A percentile compares a stretch with the other conserved stretches of the same genome.
phyloP scores from a whole-genome alignment of 2,329 filamentous ascomycete species.

The Aspergillus sp. region DNA sequence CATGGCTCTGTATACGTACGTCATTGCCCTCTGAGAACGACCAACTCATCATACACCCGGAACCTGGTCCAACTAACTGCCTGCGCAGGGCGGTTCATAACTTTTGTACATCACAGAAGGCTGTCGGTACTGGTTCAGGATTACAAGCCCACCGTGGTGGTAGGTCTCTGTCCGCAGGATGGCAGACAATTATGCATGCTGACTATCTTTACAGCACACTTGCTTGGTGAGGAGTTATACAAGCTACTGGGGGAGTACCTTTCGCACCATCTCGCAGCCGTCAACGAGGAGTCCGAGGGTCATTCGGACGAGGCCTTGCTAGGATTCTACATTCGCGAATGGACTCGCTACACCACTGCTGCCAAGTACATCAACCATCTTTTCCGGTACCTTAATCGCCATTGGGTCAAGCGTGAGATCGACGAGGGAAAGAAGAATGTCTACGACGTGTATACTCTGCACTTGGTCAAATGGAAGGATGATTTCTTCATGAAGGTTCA shows the following conservation, averaged over 20 bases:
- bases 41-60: conserved; percentile 19
- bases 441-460: conserved; percentile 96
- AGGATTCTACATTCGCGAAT: conserved; percentile 92
- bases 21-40: neutral
- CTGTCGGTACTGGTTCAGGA: conserved; percentile 60
- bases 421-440: conserved; percentile 98
- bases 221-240: conserved; percentile 94
- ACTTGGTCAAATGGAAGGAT: conserved; percentile 91
- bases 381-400: conserved; percentile 92
- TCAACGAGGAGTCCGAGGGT: conserved; percentile 70
- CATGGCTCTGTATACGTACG: conserved; percentile 91
- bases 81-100: conserved; percentile 79
- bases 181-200: conserved; percentile 3
- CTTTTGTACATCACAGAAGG: conserved; percentile 98
- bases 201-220: conserved; percentile 64
- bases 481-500: conserved; percentile 85
- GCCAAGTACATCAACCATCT: conserved; percentile 97
- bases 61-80: conserved; percentile 15
- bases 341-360: conserved; percentile 91
- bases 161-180: conserved; percentile 36
- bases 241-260: conserved; percentile 87
- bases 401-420: conserved; percentile 99
- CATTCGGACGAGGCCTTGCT: conserved; percentile 90
- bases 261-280: conserved; percentile 68
- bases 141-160: conserved; percentile 69